Conservation (phyloP, 441 rosid species). For the Rhodomyrtus psidioides region DNA sequence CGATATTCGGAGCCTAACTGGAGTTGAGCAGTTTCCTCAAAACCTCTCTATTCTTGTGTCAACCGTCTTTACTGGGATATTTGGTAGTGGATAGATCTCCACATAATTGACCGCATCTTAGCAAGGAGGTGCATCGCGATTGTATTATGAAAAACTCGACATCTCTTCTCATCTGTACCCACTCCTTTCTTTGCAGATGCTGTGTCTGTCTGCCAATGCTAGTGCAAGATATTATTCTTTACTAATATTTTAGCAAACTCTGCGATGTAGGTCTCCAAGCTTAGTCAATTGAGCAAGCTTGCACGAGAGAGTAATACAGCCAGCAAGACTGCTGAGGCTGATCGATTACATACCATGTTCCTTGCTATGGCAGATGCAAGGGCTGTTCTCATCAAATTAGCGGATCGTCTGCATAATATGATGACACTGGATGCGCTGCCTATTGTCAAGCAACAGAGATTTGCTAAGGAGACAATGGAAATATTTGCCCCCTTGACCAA, state of each 20-base stretch:
- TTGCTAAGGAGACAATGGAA: slow-evolving; percentile 90
- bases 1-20: neutral
- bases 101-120: neutral
- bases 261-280: slow-evolving; percentile 73
- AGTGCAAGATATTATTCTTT: neutral
- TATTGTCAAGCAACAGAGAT: slow-evolving; percentile 65
- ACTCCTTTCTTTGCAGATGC: neutral
- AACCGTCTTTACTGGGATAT: neutral
- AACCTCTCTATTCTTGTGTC: neutral
- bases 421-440: slow-evolving; percentile 77
- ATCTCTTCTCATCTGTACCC: neutral
- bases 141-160: neutral
- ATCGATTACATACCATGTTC: slow-evolving; percentile 87
- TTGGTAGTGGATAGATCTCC: neutral
- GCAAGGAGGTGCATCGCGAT: neutral
- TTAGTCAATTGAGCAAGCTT: slow-evolving; percentile 86
- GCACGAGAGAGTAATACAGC: slow-evolving; percentile 96
- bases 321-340: slow-evolving; percentile 73
- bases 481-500: slow-evolving; percentile 87
- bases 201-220: neutral
- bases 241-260: neutral
- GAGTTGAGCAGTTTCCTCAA: neutral
- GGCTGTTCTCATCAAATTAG: slow-evolving; percentile 90
- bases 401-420: slow-evolving; percentile 96
- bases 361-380: slow-evolving; percentile 98